phyloP scores from a whole-genome alignment of 148 eudicot genomes.

The Camellia japonica region DNA sequence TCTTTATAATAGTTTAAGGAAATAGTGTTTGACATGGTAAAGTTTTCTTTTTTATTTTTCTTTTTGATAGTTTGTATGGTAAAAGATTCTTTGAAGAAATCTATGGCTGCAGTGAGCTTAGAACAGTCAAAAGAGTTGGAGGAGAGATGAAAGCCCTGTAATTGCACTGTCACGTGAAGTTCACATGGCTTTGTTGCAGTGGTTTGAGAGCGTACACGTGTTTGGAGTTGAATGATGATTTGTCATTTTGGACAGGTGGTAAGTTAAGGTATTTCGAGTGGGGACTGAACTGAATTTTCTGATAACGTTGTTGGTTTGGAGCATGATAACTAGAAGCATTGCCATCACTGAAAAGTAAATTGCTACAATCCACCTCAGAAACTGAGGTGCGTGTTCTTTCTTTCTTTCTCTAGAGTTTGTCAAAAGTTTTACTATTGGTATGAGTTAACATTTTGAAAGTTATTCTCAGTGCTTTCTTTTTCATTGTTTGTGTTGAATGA shows the following conservation, averaged over 20 bases:
- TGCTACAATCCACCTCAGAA: conserved; percentile 11
- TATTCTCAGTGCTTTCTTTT: conserved; percentile 18
- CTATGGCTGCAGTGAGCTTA: not conserved
- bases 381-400: conserved; percentile 3
- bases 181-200: not conserved
- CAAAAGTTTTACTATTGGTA: conserved; percentile 11
- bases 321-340: conserved; percentile 10
- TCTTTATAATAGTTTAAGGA: not conserved
- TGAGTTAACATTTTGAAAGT: conserved; percentile 1
- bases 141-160: not conserved
- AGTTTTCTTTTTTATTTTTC: not conserved
- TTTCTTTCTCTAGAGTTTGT: conserved; percentile 5
- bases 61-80: not conserved
- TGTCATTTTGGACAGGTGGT: conserved; percentile 16
- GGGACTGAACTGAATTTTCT: not conserved
- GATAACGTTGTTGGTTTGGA: not conserved
- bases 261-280: not conserved
- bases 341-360: conserved; percentile 21
- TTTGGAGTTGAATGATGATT: not conserved
- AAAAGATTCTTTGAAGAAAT: not conserved
- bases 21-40: not conserved
- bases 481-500: conserved; percentile 21
- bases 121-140: not conserved
- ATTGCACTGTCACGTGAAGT: conserved; percentile 1
- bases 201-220: not conserved